Evolutionary conservation across 129 eudicot species (phyloP).

Genomic region (Lactuca saligna): DNA sequence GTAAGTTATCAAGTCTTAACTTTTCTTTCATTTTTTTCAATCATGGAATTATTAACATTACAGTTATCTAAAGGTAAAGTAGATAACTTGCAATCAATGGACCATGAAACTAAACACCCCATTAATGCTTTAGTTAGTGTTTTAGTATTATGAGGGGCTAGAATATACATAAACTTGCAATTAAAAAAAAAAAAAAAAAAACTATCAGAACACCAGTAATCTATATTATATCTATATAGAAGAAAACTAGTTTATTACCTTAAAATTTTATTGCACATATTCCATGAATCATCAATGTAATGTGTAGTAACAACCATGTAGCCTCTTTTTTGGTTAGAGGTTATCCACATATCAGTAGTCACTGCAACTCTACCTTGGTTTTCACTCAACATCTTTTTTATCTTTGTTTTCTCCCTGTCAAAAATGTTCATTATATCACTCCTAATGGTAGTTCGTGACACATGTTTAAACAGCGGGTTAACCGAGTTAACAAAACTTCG

Average conservation of each 20-base stretch:
- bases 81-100: background rate
- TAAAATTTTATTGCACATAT: background rate
- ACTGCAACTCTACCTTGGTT: conserved; percentile 12
- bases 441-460: conserved; percentile 15
- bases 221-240: background rate
- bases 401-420: background rate
- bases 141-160: background rate
- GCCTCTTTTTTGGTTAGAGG: conserved; percentile 13
- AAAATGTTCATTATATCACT: conserved; percentile 9
- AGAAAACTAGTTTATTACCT: conserved; percentile 3
- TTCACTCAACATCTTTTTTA: background rate
- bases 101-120: background rate
- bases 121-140: background rate
- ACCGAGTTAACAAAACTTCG: conserved; percentile 4
- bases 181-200: background rate
- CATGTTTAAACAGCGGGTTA: conserved; percentile 21
- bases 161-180: background rate
- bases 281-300: conserved; percentile 13
- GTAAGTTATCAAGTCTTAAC: background rate
- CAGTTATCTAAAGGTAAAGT: background rate
- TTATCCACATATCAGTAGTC: conserved; percentile 10
- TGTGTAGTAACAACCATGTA: conserved; percentile 23
- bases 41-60: background rate
- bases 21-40: background rate
- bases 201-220: background rate